Percentiles rank a stretch among this genome's conserved stretches.
phyloP scores from a whole-genome alignment of 495 filamentous ascomycete species.

The Aspergillus nidulans region DNA sequence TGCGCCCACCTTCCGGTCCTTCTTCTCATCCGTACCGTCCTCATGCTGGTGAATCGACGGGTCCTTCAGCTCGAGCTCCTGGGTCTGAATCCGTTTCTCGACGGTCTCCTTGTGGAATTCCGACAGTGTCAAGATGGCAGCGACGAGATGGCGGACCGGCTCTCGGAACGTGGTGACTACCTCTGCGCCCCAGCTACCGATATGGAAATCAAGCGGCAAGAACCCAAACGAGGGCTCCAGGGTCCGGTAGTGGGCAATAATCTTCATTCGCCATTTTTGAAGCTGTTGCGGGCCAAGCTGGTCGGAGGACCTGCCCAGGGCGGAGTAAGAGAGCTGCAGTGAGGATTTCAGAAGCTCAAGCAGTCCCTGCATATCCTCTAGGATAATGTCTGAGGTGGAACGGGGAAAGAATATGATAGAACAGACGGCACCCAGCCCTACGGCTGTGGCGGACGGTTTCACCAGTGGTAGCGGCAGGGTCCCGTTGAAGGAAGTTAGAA shows the following conservation, averaged over 20 bases:
- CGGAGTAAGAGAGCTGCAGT: constrained; percentile 13
- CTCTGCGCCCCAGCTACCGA: constrained; percentile 21
- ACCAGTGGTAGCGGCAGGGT: constrained; percentile 32
- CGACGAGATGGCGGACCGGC: constrained; percentile 16
- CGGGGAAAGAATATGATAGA: constrained; percentile 38
- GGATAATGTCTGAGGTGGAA: constrained; percentile 34
- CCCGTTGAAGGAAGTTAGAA: constrained; percentile 36
- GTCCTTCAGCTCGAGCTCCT: constrained; percentile 12
- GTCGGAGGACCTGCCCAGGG: neutral
- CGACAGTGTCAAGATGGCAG: constrained; percentile 13
- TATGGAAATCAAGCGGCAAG: constrained; percentile 24
- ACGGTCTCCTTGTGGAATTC: constrained; percentile 21
- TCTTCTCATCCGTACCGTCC: neutral
- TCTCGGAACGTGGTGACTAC: constrained; percentile 19
- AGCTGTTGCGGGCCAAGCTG: constrained; percentile 11
- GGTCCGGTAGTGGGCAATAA: constrained; percentile 14
- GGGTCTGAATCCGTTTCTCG: constrained; percentile 4
- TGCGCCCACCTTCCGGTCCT: constrained; percentile 9
- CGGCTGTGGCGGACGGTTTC: constrained; percentile 34
- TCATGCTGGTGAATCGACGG: constrained; percentile 1
- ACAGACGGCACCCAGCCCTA: constrained; percentile 34
- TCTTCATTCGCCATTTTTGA: constrained; percentile 7
- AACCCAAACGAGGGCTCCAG: constrained; percentile 23
- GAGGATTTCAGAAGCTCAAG: constrained; percentile 27
- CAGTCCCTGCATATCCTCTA: constrained; percentile 32